Evolutionary conservation across 768 basidiomycete species (phyloP).

Genomic region (Auriscalpium vulgare): DNA sequence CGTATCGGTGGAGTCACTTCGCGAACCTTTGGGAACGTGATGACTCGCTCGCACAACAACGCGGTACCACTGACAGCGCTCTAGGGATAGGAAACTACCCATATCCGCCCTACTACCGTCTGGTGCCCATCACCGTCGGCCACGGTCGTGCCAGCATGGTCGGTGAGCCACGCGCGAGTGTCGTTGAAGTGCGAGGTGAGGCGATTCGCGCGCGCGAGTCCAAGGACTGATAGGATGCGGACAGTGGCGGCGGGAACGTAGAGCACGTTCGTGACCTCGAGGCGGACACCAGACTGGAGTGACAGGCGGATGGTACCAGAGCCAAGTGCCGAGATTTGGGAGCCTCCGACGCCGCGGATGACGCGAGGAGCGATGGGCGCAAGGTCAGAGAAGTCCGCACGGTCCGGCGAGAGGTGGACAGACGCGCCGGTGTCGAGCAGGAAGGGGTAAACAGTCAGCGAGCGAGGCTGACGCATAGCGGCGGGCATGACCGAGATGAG

Average conservation of each 20-base stretch:
- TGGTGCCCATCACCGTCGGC: no score
- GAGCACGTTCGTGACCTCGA: slow-evolving; percentile 10
- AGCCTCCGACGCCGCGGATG: slow-evolving; percentile 23
- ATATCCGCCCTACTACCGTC: no score
- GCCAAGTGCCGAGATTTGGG: slow-evolving; percentile 18
- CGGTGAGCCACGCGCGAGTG: not conserved
- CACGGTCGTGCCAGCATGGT: not conserved
- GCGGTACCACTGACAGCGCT: no score
- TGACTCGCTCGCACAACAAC: no score
- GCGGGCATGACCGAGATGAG: not conserved
- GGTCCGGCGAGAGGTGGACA: slow-evolving; percentile 18
- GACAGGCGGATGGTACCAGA: slow-evolving; percentile 20
- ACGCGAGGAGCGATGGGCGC: slow-evolving; percentile 15
- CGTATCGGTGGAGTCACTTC: no score
- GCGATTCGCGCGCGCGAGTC: not conserved
- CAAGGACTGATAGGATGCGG: slow-evolving; percentile 10
- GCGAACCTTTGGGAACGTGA: no score
- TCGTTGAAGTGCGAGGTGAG: not conserved
- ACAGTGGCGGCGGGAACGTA: slow-evolving; percentile 14
- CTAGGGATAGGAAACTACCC: no score
- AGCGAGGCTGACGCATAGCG: not conserved
- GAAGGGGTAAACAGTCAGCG: slow-evolving; percentile 1
- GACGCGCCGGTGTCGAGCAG: slow-evolving; percentile 23
- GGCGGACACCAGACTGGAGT: slow-evolving; percentile 6
- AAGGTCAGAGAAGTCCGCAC: slow-evolving; percentile 20